Evolutionary conservation across 2,329 filamentous ascomycete genomes (phyloP).

Genomic region (Fusarium luffae): DNA sequence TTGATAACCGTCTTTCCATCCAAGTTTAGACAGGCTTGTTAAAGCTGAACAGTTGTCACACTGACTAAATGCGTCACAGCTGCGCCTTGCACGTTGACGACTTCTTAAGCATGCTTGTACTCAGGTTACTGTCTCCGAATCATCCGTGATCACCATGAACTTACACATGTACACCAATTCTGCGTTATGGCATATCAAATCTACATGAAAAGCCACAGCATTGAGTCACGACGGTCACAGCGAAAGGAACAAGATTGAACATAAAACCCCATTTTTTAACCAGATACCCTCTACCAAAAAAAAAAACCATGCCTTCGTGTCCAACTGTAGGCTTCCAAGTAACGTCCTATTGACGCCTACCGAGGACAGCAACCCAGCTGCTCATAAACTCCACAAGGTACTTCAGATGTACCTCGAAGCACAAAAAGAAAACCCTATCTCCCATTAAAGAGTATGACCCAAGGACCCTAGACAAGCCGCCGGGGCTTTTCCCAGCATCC

Average conservation of each 20-base stretch:
- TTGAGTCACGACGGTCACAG: background rate
- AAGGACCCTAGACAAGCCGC: conserved; percentile 47
- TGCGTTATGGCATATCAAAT: background rate
- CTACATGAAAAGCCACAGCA: background rate
- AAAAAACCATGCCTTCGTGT: conserved; percentile 37
- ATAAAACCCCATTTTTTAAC: conserved; percentile 36
- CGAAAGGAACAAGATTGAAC: conserved; percentile 15
- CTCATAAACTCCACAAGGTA: conserved; percentile 37
- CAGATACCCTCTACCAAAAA: conserved; percentile 28
- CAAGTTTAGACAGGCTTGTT: background rate
- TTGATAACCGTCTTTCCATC: background rate
- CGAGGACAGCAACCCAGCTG: conserved; percentile 38
- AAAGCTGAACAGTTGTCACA: background rate
- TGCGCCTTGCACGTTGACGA: background rate
- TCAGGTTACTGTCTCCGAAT: background rate
- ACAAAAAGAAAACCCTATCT: conserved; percentile 31
- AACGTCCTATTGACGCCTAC: conserved; percentile 30
- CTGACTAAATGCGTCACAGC: background rate
- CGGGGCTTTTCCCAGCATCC: conserved; percentile 48
- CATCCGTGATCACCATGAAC: background rate
- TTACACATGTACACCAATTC: background rate
- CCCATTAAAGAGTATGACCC: conserved; percentile 41
- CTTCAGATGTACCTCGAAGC: conserved; percentile 23
- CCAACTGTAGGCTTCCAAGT: conserved; percentile 37
- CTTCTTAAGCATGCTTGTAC: conserved; percentile 5